Percentiles rank a stretch among this genome's conserved stretches.
These are phyloP conservation scores for Dimargaris xerosporica DNA, from an alignment of 192 early-diverging fungal genomes.

Conservation along the genomic window DNA sequence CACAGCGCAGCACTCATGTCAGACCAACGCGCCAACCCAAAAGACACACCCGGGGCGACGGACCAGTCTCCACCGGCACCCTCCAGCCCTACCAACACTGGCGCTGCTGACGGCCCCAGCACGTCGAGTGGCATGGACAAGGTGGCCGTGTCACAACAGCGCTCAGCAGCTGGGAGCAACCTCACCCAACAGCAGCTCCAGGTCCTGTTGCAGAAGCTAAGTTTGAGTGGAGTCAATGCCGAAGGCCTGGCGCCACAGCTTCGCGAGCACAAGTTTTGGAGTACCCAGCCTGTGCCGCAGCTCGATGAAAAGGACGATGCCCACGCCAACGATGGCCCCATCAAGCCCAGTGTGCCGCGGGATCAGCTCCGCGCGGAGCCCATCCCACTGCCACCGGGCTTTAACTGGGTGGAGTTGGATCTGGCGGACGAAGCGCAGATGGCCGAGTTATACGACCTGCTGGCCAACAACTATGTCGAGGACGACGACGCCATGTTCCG, in stretches of 20 bases:
- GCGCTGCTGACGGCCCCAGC: too few species aligned
- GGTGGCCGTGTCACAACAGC: too few species aligned
- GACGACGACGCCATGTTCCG: slow-evolving; percentile 92
- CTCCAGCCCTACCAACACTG: too few species aligned
- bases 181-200: neutral
- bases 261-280: slow-evolving; percentile 82
- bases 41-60: too few species aligned
- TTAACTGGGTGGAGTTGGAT: slow-evolving; percentile 80
- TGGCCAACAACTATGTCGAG: slow-evolving; percentile 93
- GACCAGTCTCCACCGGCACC: too few species aligned
- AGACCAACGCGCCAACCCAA: too few species aligned
- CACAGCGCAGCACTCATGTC: too few species aligned
- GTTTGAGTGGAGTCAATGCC: neutral
- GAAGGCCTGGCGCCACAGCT: neutral
- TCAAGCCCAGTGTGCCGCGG: slow-evolving; percentile 57
- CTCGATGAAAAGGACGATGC: slow-evolving; percentile 50
- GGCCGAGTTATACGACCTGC: slow-evolving; percentile 78
- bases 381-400: slow-evolving; percentile 70
- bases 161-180: too few species aligned
- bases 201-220: slow-evolving; percentile 1
- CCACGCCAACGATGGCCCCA: slow-evolving; percentile 41
- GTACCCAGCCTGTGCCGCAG: slow-evolving; percentile 85
- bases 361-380: slow-evolving; percentile 72
- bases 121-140: too few species aligned
- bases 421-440: slow-evolving; percentile 57